phyloP scores from a whole-genome alignment of 139 green algal species.

The Monoraphidium neglectum region DNA sequence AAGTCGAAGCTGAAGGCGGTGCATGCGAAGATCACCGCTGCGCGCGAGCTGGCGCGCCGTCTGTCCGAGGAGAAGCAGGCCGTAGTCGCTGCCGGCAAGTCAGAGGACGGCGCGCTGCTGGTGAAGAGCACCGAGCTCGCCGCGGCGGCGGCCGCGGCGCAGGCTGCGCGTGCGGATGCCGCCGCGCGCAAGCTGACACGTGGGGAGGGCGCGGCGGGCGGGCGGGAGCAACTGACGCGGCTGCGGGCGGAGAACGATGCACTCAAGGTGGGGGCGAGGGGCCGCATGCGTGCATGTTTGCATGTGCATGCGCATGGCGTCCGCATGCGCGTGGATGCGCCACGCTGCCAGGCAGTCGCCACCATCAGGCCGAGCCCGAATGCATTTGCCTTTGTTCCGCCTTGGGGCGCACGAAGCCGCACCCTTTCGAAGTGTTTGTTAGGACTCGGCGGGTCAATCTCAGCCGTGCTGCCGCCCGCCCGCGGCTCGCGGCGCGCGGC shows the following conservation, averaged over 20 bases:
- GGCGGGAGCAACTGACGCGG: neutral
- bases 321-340: too few relatives aligned
- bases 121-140: constrained; percentile 45
- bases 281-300: too few relatives aligned
- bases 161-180: constrained; percentile 47
- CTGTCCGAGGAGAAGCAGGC: constrained; percentile 83
- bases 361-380: too few relatives aligned
- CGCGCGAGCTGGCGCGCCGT: constrained; percentile 71
- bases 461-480: too few relatives aligned
- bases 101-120: constrained; percentile 30
- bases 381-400: too few relatives aligned
- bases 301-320: too few relatives aligned
- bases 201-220: constrained; percentile 20
- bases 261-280: constrained; percentile 32
- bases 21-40: constrained; percentile 72
- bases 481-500: too few relatives aligned
- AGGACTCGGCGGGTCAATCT: too few relatives aligned
- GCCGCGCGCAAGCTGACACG: constrained; percentile 43
- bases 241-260: constrained; percentile 74
- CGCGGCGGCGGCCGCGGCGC: constrained; percentile 40
- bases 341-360: too few relatives aligned
- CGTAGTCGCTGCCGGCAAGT: constrained; percentile 48
- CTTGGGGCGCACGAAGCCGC: too few relatives aligned
- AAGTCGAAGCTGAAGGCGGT: constrained; percentile 44
- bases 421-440: too few relatives aligned